phyloP scores from a whole-genome alignment of 192 early-diverging fungal species.

The Umbelopsis ramanniana region DNA sequence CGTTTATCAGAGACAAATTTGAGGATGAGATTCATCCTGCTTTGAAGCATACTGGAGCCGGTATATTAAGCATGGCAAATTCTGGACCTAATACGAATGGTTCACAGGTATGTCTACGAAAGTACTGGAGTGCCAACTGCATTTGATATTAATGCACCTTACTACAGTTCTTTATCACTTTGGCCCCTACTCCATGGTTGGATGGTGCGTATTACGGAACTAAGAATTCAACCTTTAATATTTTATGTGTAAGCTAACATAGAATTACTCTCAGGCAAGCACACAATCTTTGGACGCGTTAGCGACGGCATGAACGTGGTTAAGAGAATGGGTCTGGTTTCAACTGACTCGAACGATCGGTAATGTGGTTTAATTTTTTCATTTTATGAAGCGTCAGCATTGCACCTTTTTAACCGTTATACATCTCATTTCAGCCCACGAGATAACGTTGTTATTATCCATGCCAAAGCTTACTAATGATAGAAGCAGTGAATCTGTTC shows the following conservation, averaged over 20 bases:
- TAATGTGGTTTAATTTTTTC: constrained; percentile 13
- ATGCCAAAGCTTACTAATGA: constrained; percentile 40
- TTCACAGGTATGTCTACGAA: constrained; percentile 50
- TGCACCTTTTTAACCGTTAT: background rate
- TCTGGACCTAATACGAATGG: constrained; percentile 69
- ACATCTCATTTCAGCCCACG: constrained; percentile 35
- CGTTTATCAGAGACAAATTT: constrained; percentile 68
- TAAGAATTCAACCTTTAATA: no score
- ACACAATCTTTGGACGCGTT: constrained; percentile 89
- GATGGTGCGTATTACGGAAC: constrained; percentile 54
- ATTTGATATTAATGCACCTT: background rate
- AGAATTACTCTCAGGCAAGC: constrained; percentile 65
- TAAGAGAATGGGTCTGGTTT: constrained; percentile 77
- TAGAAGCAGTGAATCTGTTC: background rate
- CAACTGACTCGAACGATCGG: constrained; percentile 60
- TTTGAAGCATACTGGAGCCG: constrained; percentile 86
- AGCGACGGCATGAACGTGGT: constrained; percentile 81
- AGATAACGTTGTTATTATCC: constrained; percentile 51
- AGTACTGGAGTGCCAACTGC: background rate
- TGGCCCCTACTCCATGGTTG: constrained; percentile 90
- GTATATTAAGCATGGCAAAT: constrained; percentile 91
- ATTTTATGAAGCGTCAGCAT: background rate
- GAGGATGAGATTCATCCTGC: constrained; percentile 80
- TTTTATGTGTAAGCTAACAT: background rate
- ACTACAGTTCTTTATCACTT: constrained; percentile 83